Evolutionary conservation across 441 rosid species (phyloP), one percentile per base, ranked within the genome.

Genomic region (Flueggea neowawraea): DNA sequence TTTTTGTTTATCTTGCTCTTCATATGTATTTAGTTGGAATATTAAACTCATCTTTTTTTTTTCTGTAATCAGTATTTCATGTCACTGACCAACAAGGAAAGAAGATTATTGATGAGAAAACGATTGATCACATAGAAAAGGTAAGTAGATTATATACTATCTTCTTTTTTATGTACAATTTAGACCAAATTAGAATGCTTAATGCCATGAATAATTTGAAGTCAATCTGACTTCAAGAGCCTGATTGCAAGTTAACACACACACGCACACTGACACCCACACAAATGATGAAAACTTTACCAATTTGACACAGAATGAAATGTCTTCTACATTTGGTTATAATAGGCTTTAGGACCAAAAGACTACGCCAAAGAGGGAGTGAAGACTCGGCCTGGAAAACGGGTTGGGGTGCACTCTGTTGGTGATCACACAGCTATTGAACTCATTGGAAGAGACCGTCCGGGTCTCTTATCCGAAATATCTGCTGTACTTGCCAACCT

Each of bases 381-480:
- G 58, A 85, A 82, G 65, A 58, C 78, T 22, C 78, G 80, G 80
- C 82, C 88, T 1, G 88, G 90, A 2, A 88, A 85, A 80, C 75
- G 75, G 60, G 90, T 90, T 4, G 98, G 96, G 22, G 87, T 88
- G 54, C 96, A 84, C 71, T 82, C 92, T 16, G 69, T 85, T 62
- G 97, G 92, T 11, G 87, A 88, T 62, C 82, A 93, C 73, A 93
- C 95, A 13, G 85, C 97, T 52, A 84, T 93, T 31, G 98, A 93
- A 77, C 87, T 93, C 56, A 84, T 77, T 53, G 98, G 95, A 58
- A 76, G 81, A 57, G 98, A 93, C 64, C 87, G 97, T 12, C 95
- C 96, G 15, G 98, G 98, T 54, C 89, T 93, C 54, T 74, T 93
- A 60, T 90, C 97, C 0, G 98, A 93, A 60, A 75, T 93, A 62